Conservation (phyloP, 164 flowering plant species). For the Magnolia officinalis region DNA sequence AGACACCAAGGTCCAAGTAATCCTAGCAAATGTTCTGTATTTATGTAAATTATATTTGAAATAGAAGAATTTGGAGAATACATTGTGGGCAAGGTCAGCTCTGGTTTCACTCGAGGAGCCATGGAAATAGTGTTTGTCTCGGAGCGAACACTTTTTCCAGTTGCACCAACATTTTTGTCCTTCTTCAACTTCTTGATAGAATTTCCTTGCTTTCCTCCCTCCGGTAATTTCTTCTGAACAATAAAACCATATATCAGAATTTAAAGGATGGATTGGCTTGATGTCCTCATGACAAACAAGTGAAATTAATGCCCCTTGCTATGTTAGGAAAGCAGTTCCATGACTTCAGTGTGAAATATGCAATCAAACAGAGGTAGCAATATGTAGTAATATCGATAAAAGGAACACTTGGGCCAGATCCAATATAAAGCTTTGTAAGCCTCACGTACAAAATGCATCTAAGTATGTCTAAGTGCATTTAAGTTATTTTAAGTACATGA, state of each 20-base stretch:
- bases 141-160: slow-evolving; percentile 61
- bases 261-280: not conserved
- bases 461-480: not conserved
- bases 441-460: not conserved
- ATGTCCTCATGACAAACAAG: not conserved
- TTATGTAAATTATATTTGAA: not conserved
- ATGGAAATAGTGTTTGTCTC: slow-evolving; percentile 46
- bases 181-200: slow-evolving; percentile 76
- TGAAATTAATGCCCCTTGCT: not conserved
- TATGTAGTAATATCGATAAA: not conserved
- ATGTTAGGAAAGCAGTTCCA: not conserved
- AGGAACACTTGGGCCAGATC: not conserved
- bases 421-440: not conserved
- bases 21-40: too few species aligned
- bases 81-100: slow-evolving; percentile 82
- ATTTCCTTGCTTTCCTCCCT: slow-evolving; percentile 82
- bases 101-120: slow-evolving; percentile 88
- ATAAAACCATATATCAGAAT: not conserved
- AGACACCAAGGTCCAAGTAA: not conserved
- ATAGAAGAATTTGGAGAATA: slow-evolving; percentile 28
- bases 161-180: slow-evolving; percentile 68
- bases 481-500: not conserved
- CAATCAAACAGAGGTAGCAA: not conserved
- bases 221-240: slow-evolving; percentile 70
- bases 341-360: not conserved